These are phyloP conservation scores for Glomus cerebriforme DNA, from an alignment of 192 early-diverging fungal species.

Conservation along the genomic window DNA sequence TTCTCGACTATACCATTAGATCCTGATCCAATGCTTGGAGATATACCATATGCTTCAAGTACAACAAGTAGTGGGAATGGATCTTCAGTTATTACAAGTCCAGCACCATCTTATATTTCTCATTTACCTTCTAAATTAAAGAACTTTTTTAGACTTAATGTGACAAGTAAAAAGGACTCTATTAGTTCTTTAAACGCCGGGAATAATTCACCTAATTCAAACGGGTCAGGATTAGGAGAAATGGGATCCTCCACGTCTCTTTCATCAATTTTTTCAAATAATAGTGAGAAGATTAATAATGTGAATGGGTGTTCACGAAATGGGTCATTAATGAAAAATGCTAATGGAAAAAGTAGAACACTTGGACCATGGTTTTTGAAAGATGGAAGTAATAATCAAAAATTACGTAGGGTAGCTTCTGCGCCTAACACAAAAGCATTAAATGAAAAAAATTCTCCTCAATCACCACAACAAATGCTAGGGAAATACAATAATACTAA, in stretches of 20 bases:
- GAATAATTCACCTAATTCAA: background rate
- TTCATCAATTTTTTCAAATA: slow-evolving; percentile 22
- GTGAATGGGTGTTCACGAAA: slow-evolving; percentile 20
- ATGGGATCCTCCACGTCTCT: slow-evolving; percentile 12
- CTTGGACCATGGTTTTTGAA: slow-evolving; percentile 25
- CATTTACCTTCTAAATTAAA: slow-evolving; percentile 48
- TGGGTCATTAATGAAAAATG: slow-evolving; percentile 7
- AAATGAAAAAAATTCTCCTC: slow-evolving; percentile 36
- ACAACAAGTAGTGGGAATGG: background rate
- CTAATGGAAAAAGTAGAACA: slow-evolving; percentile 3
- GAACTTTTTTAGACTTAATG: slow-evolving; percentile 43
- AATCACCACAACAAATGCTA: slow-evolving; percentile 34
- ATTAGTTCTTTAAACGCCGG: slow-evolving; percentile 5
- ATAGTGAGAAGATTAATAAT: background rate
- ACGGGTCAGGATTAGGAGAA: background rate
- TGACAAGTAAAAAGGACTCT: slow-evolving; percentile 7
- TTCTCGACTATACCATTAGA: slow-evolving; percentile 9
- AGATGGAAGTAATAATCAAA: slow-evolving; percentile 9
- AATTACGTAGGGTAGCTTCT: slow-evolving; percentile 49
- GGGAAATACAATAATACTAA: slow-evolving; percentile 15
- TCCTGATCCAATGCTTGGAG: slow-evolving; percentile 24
- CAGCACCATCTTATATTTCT: slow-evolving; percentile 41
- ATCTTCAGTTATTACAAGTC: slow-evolving; percentile 37
- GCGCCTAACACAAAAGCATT: slow-evolving; percentile 49
- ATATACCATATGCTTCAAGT: background rate